Conservation (phyloP, 148 eudicot species). For the Rhododendron griersonianum region DNA sequence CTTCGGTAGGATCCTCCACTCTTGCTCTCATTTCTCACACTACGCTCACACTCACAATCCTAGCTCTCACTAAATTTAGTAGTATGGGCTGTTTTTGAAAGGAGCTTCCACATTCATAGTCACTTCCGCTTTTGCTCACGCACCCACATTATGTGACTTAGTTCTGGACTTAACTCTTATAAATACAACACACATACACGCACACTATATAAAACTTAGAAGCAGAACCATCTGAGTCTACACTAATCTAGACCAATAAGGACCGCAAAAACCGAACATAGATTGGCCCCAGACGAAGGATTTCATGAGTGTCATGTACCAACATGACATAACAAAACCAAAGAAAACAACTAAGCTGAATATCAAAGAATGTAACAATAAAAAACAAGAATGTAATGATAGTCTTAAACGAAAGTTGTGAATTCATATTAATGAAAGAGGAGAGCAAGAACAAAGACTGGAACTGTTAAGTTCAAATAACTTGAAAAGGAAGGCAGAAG, state of each 20-base stretch:
- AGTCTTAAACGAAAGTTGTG: neutral
- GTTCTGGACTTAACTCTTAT: neutral
- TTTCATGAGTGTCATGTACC: neutral
- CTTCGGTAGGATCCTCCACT: neutral
- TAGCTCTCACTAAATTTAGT: neutral
- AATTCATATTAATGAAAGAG: neutral
- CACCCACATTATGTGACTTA: neutral
- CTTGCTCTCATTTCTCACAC: neutral
- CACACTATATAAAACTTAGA: neutral
- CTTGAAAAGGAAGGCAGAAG: conserved; percentile 2
- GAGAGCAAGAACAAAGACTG: neutral
- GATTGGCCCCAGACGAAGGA: neutral
- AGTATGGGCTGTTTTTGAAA: neutral
- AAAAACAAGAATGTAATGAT: neutral
- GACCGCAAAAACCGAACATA: neutral
- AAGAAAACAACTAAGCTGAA: neutral
- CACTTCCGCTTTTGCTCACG: neutral
- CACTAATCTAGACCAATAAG: neutral
- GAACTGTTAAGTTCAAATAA: neutral
- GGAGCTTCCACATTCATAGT: neutral
- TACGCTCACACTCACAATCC: neutral
- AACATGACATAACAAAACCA: neutral
- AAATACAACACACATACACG: neutral
- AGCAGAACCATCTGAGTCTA: neutral
- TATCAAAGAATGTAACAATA: neutral